phyloP scores from a whole-genome alignment of 2,329 filamentous ascomycete genomes.

The Penicillium sp. region DNA sequence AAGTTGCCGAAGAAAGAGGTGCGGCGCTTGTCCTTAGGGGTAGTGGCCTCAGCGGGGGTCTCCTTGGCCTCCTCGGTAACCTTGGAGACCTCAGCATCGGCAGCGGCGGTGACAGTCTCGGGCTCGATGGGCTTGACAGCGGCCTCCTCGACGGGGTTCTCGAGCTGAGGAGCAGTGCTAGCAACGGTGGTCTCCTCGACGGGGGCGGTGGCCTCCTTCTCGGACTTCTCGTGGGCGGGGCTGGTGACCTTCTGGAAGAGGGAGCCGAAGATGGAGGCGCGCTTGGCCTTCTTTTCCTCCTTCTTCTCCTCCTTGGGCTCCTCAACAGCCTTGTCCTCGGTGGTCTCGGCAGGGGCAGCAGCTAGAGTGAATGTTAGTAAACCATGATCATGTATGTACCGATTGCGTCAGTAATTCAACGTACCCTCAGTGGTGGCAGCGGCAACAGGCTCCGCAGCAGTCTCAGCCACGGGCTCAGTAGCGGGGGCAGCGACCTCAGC shows the following conservation, averaged over 20 bases:
- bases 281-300: slow-evolving; percentile 68
- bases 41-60: slow-evolving; percentile 40
- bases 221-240: slow-evolving; percentile 53
- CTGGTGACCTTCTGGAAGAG: slow-evolving; percentile 72
- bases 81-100: slow-evolving; percentile 45
- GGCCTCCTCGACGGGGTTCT: slow-evolving; percentile 50
- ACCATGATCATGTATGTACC: slow-evolving; percentile 24
- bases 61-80: slow-evolving; percentile 42
- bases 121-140: slow-evolving; percentile 47
- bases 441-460: slow-evolving; percentile 17
- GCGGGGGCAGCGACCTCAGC: slow-evolving; percentile 42
- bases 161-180: slow-evolving; percentile 56
- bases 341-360: slow-evolving; percentile 55
- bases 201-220: slow-evolving; percentile 57
- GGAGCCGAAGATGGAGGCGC: slow-evolving; percentile 80
- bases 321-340: slow-evolving; percentile 57
- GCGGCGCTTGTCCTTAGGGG: slow-evolving; percentile 56
- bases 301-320: slow-evolving; percentile 41
- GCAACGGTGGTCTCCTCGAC: slow-evolving; percentile 54
- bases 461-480: slow-evolving; percentile 14
- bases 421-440: slow-evolving; percentile 33
- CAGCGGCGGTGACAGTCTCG: slow-evolving; percentile 53
- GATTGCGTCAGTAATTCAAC: slow-evolving; percentile 1
- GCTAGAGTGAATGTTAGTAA: slow-evolving; percentile 38
- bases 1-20: slow-evolving; percentile 62